These are phyloP conservation scores for Barbarea vulgaris DNA, from an alignment of 345 rosid genomes.

Conservation along the genomic window DNA sequence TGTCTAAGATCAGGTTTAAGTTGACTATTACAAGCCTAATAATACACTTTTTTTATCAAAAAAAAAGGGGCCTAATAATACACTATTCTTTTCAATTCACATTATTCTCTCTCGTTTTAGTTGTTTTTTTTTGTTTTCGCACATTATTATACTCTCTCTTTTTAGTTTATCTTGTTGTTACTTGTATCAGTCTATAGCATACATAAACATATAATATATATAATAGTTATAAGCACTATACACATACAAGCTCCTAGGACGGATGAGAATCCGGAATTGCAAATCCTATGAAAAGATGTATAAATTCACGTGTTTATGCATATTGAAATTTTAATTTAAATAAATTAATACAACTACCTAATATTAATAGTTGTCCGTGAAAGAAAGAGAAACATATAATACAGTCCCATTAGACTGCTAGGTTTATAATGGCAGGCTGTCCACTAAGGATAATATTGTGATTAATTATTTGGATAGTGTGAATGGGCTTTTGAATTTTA, in stretches of 20 bases:
- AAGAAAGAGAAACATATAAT: constrained; percentile 10
- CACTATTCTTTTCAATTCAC: neutral
- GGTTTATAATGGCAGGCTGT: constrained; percentile 16
- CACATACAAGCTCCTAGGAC: constrained; percentile 38
- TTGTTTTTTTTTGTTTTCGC: too few relatives aligned
- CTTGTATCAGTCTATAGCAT: neutral
- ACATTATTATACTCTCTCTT: neutral
- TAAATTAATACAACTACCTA: neutral
- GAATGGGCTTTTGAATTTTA: neutral
- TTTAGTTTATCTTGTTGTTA: neutral
- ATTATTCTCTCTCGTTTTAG: neutral
- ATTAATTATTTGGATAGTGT: constrained; percentile 4
- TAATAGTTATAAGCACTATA: neutral
- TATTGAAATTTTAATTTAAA: neutral
- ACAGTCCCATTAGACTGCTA: constrained; percentile 11
- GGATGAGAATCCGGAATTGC: constrained; percentile 43
- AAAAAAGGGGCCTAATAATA: too few relatives aligned
- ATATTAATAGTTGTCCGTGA: constrained; percentile 20
- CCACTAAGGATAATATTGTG: neutral
- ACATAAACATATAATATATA: neutral
- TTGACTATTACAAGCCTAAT: neutral
- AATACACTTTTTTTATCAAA: neutral
- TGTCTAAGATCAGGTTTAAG: neutral
- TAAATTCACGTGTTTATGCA: constrained; percentile 21
- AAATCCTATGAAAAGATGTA: constrained; percentile 33